phyloP scores from a whole-genome alignment of 2,329 filamentous ascomycete species.

The Claviceps cyperi region DNA sequence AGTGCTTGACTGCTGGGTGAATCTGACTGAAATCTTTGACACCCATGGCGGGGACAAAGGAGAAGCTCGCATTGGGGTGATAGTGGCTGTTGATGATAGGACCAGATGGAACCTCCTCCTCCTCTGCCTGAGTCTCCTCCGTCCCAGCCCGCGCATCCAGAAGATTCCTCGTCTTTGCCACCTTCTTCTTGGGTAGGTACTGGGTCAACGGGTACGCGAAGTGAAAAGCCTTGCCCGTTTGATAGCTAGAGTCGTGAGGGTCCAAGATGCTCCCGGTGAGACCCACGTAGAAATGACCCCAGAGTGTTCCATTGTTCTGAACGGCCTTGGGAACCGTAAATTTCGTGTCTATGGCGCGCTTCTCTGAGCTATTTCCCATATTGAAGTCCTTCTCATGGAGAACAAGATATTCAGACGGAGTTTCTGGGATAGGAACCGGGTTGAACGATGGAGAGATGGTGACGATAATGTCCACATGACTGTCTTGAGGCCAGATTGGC shows the following conservation, averaged over 20 bases:
- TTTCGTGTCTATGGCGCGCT: conserved; percentile 58
- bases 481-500: conserved; percentile 77
- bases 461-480: conserved; percentile 66
- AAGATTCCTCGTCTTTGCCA: conserved; percentile 73
- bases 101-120: conserved; percentile 41
- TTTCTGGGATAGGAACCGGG: conserved; percentile 50
- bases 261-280: conserved; percentile 64
- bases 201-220: conserved; percentile 78
- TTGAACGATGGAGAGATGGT: conserved; percentile 67
- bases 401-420: conserved; percentile 54
- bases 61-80: conserved; percentile 85
- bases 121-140: conserved; percentile 32
- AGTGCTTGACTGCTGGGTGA: conserved; percentile 62
- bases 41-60: conserved; percentile 70
- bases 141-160: conserved; percentile 39
- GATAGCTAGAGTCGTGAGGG: conserved; percentile 56
- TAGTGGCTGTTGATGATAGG: conserved; percentile 77
- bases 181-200: conserved; percentile 83
- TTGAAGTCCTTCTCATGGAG: conserved; percentile 69
- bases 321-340: conserved; percentile 67
- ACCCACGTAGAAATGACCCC: conserved; percentile 85
- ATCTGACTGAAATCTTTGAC: conserved; percentile 50
- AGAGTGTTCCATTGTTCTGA: conserved; percentile 85
- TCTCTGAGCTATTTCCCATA: conserved; percentile 66
- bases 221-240: conserved; percentile 62